phyloP scores from a whole-genome alignment of 2,329 filamentous ascomycete genomes.

The Aspergillus sp. region DNA sequence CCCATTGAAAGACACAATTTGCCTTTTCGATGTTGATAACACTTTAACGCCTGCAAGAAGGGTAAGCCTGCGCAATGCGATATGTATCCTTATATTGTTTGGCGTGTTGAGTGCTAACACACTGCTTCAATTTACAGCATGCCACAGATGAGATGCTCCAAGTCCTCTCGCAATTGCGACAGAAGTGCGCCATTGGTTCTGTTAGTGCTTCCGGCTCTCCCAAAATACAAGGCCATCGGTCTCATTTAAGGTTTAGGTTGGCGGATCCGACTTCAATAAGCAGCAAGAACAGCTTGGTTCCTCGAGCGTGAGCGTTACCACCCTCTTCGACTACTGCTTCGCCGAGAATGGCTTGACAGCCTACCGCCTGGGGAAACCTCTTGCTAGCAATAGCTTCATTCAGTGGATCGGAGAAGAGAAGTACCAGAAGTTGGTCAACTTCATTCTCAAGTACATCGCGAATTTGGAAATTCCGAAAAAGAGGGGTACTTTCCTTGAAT shows the following conservation, averaged over 20 bases:
- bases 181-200: conserved; percentile 46
- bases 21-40: conserved; percentile 93
- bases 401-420: conserved; percentile 81
- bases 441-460: conserved; percentile 60
- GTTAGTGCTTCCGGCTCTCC: conserved; percentile 19
- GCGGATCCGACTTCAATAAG: conserved; percentile 87
- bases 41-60: conserved; percentile 81
- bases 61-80: conserved; percentile 45
- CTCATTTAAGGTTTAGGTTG: conserved; percentile 52
- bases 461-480: conserved; percentile 62
- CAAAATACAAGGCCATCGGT: background rate
- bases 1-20: conserved; percentile 87
- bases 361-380: conserved; percentile 74
- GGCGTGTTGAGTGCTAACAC: background rate
- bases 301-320: conserved; percentile 66
- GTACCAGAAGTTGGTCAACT: conserved; percentile 63
- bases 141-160: conserved; percentile 80
- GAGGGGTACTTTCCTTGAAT: conserved; percentile 67
- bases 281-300: conserved; percentile 94
- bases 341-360: conserved; percentile 94
- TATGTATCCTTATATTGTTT: background rate
- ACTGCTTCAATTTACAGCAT: conserved; percentile 43
- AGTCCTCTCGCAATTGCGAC: conserved; percentile 74
- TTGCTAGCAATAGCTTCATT: conserved; percentile 85
- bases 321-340: conserved; percentile 97